Base-by-base conservation (phyloP, 208 protist species). In the Strigomonas culicis region DNA sequence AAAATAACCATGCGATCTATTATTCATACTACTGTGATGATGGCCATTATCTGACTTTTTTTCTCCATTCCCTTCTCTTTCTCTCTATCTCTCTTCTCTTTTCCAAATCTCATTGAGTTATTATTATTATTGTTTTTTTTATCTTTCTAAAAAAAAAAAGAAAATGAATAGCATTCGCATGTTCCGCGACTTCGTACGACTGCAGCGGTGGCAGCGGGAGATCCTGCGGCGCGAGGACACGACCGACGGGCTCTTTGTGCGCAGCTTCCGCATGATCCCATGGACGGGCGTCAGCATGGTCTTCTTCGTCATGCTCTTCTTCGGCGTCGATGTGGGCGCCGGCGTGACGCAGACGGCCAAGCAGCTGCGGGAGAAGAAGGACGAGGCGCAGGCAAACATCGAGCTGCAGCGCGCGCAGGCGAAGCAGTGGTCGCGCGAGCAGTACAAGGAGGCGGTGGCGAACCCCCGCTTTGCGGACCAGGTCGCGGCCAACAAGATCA, bases 291-390 rank as follows among this genome's bases (percentile, higher is more conserved):
- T 93, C 47, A 60, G 82, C 15, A 86, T 91, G 84, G 84, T 93
- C 59, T 64, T 88, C 69, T 91, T 93, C 65, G 70, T 91, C 52
- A 89, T 91, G 81, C 53, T 93, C 39, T 93, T 93, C 65, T 93
- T 93, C 56, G 87, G 87, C 11, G 75, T 93, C 6, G 87, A 93
- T 70, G 72, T 93, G 19, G 82, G 80, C 8, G 84, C 84, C 2
- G 83, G 87, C 39, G 84, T 91, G 46, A 90, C 88, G 59, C 77
- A 90, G 52, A 93, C 87, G 1, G 80, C 87, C 34, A 43, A 39
- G 39, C 77, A 84, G 59, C 83, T 93, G 7, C 62, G 74, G 39
- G 87, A 93, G 61, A 86, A 88, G 73, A 93, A 93, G 74, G 71
- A 88, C 22, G 78, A 82, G 41, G 87, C 87, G 36, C 67, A 86